These are phyloP conservation scores for Capsicum baccatum DNA, from an alignment of 257 asterid genomes.

Conservation along the genomic window DNA sequence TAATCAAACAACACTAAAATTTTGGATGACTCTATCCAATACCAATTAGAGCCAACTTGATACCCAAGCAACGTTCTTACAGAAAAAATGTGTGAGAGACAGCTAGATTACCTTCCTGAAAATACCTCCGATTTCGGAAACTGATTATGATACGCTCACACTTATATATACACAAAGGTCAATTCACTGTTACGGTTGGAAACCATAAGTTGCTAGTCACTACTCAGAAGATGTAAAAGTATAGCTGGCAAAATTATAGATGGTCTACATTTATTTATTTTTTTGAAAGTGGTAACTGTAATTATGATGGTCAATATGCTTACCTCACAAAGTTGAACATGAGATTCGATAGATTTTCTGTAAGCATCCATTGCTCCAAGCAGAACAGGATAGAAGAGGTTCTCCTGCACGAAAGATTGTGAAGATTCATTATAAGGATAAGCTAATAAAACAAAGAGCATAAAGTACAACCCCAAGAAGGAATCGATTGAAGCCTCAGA, in stretches of 20 bases:
- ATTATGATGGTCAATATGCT: slow-evolving; percentile 19
- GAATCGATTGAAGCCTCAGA: neutral
- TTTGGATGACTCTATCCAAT: neutral
- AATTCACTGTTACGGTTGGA: slow-evolving; percentile 6
- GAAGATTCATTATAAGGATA: slow-evolving; percentile 10
- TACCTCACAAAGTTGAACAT: slow-evolving; percentile 72
- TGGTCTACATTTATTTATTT: neutral
- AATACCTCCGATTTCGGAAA: neutral
- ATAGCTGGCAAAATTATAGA: slow-evolving; percentile 11
- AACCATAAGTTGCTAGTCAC: slow-evolving; percentile 22
- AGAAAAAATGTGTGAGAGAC: neutral
- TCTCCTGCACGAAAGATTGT: slow-evolving; percentile 59
- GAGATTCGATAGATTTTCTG: slow-evolving; percentile 67
- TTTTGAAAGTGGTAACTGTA: too few relatives aligned
- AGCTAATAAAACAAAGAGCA: slow-evolving; percentile 9
- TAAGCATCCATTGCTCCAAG: slow-evolving; percentile 75
- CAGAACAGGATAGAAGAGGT: slow-evolving; percentile 69
- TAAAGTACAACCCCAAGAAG: slow-evolving; percentile 8
- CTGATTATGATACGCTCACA: neutral
- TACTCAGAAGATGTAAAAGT: neutral
- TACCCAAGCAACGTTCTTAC: neutral
- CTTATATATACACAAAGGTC: neutral
- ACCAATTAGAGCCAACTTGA: slow-evolving; percentile 6
- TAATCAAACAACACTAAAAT: neutral
- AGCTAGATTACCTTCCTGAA: neutral